Evolutionary conservation across 768 basidiomycete species (phyloP), one percentile per base, ranked within the genome.

Genomic region (Trametopsis cervina): DNA sequence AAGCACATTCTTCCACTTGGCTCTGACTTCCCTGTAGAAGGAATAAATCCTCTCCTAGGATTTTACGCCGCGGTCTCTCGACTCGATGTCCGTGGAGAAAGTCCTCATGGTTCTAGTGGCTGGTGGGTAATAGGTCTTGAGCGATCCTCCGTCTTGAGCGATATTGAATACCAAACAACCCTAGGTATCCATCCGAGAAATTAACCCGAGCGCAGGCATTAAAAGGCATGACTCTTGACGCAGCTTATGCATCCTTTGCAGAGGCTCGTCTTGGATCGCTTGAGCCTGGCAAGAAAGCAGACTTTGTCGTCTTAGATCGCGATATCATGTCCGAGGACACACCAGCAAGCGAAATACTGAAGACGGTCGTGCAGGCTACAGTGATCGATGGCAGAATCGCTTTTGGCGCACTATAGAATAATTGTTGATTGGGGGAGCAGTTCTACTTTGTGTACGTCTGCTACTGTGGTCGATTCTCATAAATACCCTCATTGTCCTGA

Each of bases 1-100:
- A 65, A 68, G n/a, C 64, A 73, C 0, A 62, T 81, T 12, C 73
- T 94, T 2, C 83, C 91, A 0, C 72, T 97, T 1, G 94, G 95
- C 2, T 90, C 91, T 2, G 94, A 97, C 63, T 96, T 97, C 64
- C 95, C 95, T 0, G 83, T 97, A 2, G 94, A 97, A 64, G 77
- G 80, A 9, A 83, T 95, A 45, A 89, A 95, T 59, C 94, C 95
- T 0, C 68, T 97, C 26, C 69, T 86, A 2, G 90, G 89, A 0
- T 94, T 96, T 65, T 91, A 93, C 56, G 92, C 95, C 4, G 90
- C 91, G 0, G 75, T 92, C 2, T 74, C 90, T 1, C 77, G 94
- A 12, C 69, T 89, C 4, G 74, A 76, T 20, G 69, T 73, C 2
- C 71, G 78, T 11, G 91, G 91, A 0, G 67, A 70, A 15, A 92